Percentiles rank a stretch among this genome's conserved stretches.
These are phyloP conservation scores for Areca catechu DNA, from an alignment of 176 grass and related monocot genomes.

Conservation along the genomic window DNA sequence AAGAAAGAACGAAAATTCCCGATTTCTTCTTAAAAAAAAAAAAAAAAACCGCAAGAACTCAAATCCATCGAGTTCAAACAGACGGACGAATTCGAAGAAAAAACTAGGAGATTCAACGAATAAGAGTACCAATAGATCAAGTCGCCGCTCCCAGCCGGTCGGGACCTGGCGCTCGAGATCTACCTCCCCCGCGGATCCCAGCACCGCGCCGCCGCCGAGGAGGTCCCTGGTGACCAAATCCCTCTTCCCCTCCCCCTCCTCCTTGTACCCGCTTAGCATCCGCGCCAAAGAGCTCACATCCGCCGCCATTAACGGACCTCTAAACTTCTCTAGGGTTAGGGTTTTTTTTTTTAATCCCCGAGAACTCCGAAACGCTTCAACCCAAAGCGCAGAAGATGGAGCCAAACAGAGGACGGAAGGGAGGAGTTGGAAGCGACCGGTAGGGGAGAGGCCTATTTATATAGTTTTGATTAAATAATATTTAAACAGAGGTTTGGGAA, in stretches of 20 bases:
- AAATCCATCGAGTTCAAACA: neutral
- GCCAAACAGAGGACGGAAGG: too few relatives aligned
- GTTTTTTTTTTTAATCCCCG: too few relatives aligned
- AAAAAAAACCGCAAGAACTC: too few relatives aligned
- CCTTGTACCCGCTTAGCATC: conserved; percentile 18
- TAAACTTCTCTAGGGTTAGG: too few relatives aligned
- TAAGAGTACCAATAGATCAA: conserved; percentile 22
- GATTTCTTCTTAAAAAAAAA: too few relatives aligned
- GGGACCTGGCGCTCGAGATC: conserved; percentile 31
- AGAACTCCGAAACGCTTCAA: too few relatives aligned
- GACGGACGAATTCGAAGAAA: neutral
- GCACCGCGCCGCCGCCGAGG: conserved; percentile 55
- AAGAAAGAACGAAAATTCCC: too few relatives aligned
- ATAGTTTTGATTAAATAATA: too few relatives aligned
- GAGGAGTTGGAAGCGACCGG: too few relatives aligned
- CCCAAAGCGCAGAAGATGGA: too few relatives aligned
- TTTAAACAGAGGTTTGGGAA: too few relatives aligned
- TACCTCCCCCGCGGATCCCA: conserved; percentile 26
- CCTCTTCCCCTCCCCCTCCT: conserved; percentile 25
- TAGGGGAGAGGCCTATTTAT: too few relatives aligned
- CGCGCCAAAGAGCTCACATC: conserved; percentile 54
- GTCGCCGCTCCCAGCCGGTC: conserved; percentile 13
- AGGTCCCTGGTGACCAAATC: conserved; percentile 90
- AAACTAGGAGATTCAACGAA: neutral
- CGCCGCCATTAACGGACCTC: conserved; percentile 32